Evolutionary conservation across 2,329 filamentous ascomycete species (phyloP).

Genomic region (Raffaelea arxii): DNA sequence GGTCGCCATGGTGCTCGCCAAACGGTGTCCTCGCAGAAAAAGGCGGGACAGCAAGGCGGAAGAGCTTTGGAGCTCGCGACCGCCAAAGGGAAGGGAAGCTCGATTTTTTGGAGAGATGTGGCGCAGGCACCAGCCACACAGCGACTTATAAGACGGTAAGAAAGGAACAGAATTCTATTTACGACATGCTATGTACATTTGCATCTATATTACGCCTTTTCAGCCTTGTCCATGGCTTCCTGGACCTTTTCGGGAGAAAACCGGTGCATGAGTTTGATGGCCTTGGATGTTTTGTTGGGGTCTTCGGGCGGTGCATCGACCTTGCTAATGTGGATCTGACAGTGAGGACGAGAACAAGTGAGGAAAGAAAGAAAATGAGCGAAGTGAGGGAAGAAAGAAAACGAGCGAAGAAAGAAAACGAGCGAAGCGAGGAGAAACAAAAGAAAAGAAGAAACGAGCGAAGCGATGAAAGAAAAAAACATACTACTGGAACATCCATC

Average conservation of each 20-base stretch:
- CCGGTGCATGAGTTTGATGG: conserved; percentile 68
- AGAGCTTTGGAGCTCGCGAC: neutral
- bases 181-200: too few species aligned
- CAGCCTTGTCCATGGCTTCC: conserved; percentile 56
- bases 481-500: conserved; percentile 72
- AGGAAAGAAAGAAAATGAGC: too few species aligned
- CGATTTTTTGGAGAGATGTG: too few species aligned
- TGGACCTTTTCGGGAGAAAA: conserved; percentile 59
- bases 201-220: conserved; percentile 1
- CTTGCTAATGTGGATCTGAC: conserved; percentile 59
- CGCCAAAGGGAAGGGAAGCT: neutral
- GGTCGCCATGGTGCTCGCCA: conserved; percentile 12
- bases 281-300: conserved; percentile 44
- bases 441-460: too few species aligned
- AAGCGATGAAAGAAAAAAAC: conserved; percentile 18
- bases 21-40: neutral
- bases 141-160: too few species aligned
- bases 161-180: too few species aligned
- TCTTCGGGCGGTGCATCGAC: conserved; percentile 38
- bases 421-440: too few species aligned
- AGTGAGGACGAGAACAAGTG: too few species aligned
- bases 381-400: too few species aligned
- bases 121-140: conserved; percentile 3
- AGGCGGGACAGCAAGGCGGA: neutral
- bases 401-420: too few species aligned